These are phyloP conservation scores for Pseudogymnoascus sp. DNA, from an alignment of 2,329 filamentous ascomycete genomes.

Conservation along the genomic window DNA sequence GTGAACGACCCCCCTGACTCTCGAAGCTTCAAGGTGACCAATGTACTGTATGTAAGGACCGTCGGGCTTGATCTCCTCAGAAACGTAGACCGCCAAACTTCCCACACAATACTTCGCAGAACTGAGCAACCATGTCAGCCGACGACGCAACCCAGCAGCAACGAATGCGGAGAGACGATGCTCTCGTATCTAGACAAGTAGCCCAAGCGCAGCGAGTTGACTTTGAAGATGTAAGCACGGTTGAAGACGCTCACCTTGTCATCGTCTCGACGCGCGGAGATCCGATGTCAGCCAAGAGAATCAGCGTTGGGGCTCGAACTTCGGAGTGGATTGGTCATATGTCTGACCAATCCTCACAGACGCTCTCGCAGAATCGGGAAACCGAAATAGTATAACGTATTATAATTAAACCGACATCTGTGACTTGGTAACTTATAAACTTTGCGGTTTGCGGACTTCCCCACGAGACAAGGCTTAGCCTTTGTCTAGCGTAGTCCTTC, in stretches of 20 bases:
- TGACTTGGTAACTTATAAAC: background rate
- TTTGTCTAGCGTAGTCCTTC: no score
- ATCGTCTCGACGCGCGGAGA: no score
- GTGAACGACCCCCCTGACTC: background rate
- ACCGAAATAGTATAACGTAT: background rate
- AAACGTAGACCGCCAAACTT: no score
- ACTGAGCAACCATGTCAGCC: no score
- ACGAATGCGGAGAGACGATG: no score
- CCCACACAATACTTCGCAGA: no score
- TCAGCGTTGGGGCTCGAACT: background rate
- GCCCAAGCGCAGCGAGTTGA: no score
- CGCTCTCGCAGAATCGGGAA: background rate
- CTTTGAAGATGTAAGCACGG: no score
- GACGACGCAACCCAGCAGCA: no score
- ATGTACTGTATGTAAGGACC: background rate
- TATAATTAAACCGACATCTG: background rate
- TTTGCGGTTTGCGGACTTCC: background rate
- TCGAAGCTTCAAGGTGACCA: background rate
- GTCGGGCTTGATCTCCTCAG: no score
- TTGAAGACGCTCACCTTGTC: no score
- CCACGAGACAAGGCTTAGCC: background rate
- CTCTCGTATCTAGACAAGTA: no score
- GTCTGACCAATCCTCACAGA: background rate
- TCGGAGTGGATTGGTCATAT: background rate
- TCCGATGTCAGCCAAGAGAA: background rate